Conservation (phyloP, 345 rosid genomes). For the Heritiera fomes region DNA sequence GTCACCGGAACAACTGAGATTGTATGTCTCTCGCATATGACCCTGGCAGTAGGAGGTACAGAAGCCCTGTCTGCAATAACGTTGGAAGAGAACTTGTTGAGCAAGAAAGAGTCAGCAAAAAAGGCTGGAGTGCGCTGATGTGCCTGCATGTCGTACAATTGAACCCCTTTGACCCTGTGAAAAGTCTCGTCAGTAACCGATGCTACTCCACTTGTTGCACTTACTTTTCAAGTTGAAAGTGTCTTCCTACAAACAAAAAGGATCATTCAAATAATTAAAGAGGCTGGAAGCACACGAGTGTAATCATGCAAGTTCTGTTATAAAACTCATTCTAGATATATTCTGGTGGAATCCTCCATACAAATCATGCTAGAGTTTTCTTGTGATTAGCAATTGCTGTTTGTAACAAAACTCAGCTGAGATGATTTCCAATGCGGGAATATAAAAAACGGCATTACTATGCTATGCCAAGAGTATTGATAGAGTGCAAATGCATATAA, state of each 20-base stretch:
- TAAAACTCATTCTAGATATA: no score
- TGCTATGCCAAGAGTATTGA: not conserved
- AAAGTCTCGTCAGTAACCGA: conserved; percentile 93
- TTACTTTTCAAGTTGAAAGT: conserved; percentile 71
- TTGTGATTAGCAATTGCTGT: not conserved
- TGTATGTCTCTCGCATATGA: conserved; percentile 85
- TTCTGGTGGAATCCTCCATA: not conserved
- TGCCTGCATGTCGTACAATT: conserved; percentile 92
- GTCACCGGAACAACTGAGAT: conserved; percentile 92
- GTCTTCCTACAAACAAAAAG: conserved; percentile 60
- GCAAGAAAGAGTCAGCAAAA: conserved; percentile 89
- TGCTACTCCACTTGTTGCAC: conserved; percentile 87
- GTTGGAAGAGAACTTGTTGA: conserved; percentile 84
- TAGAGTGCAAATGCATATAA: not conserved
- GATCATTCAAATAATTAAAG: not conserved
- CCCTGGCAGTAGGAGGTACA: conserved; percentile 69
- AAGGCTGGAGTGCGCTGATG: conserved; percentile 83
- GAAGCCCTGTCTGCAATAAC: conserved; percentile 73
- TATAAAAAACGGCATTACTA: not conserved
- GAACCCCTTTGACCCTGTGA: conserved; percentile 88
- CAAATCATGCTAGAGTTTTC: not conserved
- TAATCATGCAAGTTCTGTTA: not conserved
- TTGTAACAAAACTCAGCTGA: not conserved
- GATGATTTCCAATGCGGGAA: not conserved
- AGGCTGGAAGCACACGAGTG: not conserved